Evolutionary conservation across 208 protist species (phyloP), one percentile per base, ranked within the genome.

Genomic region (Tritrichomonas musculus): DNA sequence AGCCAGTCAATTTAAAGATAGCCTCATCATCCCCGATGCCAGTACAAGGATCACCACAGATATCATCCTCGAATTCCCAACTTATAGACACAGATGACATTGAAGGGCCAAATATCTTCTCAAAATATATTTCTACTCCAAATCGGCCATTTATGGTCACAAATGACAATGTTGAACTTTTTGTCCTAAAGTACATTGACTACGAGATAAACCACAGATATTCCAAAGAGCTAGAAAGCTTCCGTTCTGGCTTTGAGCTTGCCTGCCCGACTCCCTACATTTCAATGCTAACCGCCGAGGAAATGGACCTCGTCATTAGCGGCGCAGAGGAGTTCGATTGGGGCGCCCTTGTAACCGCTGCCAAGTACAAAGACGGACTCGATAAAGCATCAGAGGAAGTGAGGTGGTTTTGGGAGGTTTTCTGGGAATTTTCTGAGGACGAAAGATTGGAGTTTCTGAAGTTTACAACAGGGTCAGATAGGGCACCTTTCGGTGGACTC

Each of bases 401-500:
- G 36, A 17, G 22, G 25, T 57, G 93, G 39, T 95, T 97, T 77
- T 97, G 96, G 96, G 93, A 94, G 72, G 69, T 97, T 2, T 93
- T 97, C 64, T 77, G 96, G 55, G 49, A 60, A 75, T 93, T 97
- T 55, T 65, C 30, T 1, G 9, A 93, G 2, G 95, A 96, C n/a
- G 30, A 96, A 82, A 95, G 96, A 94, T 92, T 93, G 72, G 44
- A 75, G 50, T 95, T 97, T 47, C 93, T 97, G 57, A 93, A 93
- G 36, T 97, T 97, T 93, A 93, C 64, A 25, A 97, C 96, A 22
- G 96, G 96, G 49, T 93, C 92, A 36, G 96, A 49, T 65, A n/a
- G 93, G n/a, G 65, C 57, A 25, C 92, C 66, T 41, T 33, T 93
- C 0, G 49, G 49, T 30, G 93, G 92, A 2, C 55, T 94, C 2